phyloP scores from a whole-genome alignment of 768 basidiomycete genomes.

The Pleurotus pulmonarius region DNA sequence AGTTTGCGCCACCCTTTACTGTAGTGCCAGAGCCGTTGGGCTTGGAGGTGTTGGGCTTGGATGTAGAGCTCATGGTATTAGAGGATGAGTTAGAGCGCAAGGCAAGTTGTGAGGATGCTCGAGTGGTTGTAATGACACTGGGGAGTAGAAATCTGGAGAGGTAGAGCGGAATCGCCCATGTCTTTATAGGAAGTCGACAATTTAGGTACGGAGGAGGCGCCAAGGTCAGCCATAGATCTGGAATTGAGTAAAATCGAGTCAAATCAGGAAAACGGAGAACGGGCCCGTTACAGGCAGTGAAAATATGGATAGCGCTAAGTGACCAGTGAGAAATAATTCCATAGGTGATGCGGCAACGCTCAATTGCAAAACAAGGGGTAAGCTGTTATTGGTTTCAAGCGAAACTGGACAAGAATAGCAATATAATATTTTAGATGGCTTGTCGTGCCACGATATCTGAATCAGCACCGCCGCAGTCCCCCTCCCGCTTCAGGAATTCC shows the following conservation, averaged over 20 bases:
- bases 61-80: slow-evolving; percentile 33
- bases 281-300: slow-evolving; percentile 19
- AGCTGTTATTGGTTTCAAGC: slow-evolving; percentile 8
- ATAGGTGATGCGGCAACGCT: slow-evolving; percentile 5
- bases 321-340: background rate
- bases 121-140: background rate
- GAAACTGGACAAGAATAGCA: slow-evolving; percentile 1
- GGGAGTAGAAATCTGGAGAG: background rate
- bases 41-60: slow-evolving; percentile 25
- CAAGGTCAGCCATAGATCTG: slow-evolving; percentile 8
- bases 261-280: slow-evolving; percentile 27
- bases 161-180: slow-evolving; percentile 2
- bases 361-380: slow-evolving; percentile 2
- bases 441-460: background rate
- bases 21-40: slow-evolving; percentile 32
- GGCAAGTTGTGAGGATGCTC: background rate
- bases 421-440: background rate
- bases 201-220: slow-evolving; percentile 7
- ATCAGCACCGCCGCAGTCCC: slow-evolving; percentile 1
- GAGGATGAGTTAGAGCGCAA: slow-evolving; percentile 8
- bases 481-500: background rate
- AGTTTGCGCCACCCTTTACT: slow-evolving; percentile 47
- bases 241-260: slow-evolving; percentile 37
- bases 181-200: slow-evolving; percentile 10
- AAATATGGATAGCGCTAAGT: slow-evolving; percentile 21